phyloP scores from a whole-genome alignment of 768 basidiomycete species.

The Termitomyces sp. region DNA sequence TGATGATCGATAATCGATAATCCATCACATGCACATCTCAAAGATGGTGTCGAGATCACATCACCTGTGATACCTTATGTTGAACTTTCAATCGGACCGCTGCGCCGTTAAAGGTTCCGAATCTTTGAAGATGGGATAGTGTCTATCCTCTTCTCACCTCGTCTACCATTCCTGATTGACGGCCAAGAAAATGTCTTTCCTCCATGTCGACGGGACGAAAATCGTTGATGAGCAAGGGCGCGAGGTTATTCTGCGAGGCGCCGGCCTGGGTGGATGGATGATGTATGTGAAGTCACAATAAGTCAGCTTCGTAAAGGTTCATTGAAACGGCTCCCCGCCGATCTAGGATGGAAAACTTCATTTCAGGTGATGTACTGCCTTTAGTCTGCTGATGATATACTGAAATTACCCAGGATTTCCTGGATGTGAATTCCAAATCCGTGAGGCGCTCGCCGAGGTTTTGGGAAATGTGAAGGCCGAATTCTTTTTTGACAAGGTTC shows the following conservation, averaged over 20 bases:
- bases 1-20: no score
- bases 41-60: no score
- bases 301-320: background rate
- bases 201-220: conserved; percentile 53
- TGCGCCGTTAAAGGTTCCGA: background rate
- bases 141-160: background rate
- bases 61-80: no score
- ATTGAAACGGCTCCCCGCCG: background rate
- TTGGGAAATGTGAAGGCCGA: conserved; percentile 63
- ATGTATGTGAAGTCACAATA: conserved; percentile 35
- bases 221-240: conserved; percentile 51
- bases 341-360: conserved; percentile 70
- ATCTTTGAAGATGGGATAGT: background rate
- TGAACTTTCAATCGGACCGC: background rate
- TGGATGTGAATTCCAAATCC: conserved; percentile 76
- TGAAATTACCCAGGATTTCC: conserved; percentile 50
- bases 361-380: conserved; percentile 35
- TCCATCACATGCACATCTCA: no score
- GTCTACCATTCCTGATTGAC: background rate
- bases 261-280: conserved; percentile 80
- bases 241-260: conserved; percentile 59
- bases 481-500: conserved; percentile 80
- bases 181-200: conserved; percentile 34
- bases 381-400: background rate
- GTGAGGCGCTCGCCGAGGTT: conserved; percentile 57